Conservation (phyloP, 2,329 filamentous ascomycete genomes). For the Penicillium sp. region DNA sequence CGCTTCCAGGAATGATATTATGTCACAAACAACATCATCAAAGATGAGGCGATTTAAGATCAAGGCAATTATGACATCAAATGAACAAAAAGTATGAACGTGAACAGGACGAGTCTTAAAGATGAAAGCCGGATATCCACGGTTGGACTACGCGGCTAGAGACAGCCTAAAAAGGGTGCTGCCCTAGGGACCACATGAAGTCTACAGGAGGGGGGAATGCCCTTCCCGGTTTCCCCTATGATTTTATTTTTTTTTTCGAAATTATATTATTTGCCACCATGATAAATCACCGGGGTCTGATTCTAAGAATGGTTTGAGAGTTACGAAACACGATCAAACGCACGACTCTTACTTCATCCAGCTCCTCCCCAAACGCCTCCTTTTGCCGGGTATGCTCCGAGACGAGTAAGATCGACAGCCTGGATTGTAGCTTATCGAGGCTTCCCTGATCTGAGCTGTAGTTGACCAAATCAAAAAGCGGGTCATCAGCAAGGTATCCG, state of each 20-base stretch:
- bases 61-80: background rate
- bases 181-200: slow-evolving; percentile 14
- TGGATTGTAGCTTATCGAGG: slow-evolving; percentile 12
- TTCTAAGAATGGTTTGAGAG: background rate
- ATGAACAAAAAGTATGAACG: background rate
- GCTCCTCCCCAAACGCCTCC: background rate
- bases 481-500: slow-evolving; percentile 7
- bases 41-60: background rate
- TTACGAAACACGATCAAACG: slow-evolving; percentile 1
- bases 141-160: slow-evolving; percentile 12
- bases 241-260: background rate
- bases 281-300: slow-evolving; percentile 18
- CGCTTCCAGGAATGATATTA: slow-evolving; percentile 17
- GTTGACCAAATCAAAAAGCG: background rate
- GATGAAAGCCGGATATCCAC: background rate
- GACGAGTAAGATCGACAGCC: slow-evolving; percentile 8
- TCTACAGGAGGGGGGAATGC: slow-evolving; percentile 6
- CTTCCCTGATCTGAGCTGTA: slow-evolving; percentile 12
- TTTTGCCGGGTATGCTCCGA: slow-evolving; percentile 9
- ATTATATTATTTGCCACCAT: slow-evolving; percentile 13
- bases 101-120: slow-evolving; percentile 11
- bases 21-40: slow-evolving; percentile 14
- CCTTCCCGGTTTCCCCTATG: slow-evolving; percentile 5
- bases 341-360: background rate
- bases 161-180: slow-evolving; percentile 7